Evolutionary conservation across 2,329 filamentous ascomycete species (phyloP), one percentile per base, ranked within the genome.

Genomic region (Aspergillus felis): DNA sequence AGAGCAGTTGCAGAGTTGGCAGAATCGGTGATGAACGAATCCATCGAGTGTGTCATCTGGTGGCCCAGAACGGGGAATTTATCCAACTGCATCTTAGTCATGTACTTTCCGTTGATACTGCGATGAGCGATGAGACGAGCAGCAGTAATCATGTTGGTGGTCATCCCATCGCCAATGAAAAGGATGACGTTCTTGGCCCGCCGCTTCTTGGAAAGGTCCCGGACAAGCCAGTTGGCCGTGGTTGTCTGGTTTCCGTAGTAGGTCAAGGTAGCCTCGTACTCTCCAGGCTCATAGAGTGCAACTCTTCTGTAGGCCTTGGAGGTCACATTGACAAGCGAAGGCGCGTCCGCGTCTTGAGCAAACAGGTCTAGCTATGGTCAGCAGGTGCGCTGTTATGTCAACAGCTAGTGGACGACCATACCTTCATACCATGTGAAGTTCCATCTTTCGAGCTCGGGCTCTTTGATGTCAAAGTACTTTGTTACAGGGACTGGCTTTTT

Each of bases 21-120:
- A 59, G 87, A 91, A 73, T 94, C 90, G 41, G 90, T 94, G 70
- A 94, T 93, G 80, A 90, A 93, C 51, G 81, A 86, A 76, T 93
- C 90, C 69, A 94, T 85, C 1, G 89, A 92, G 75, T 93, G 90
- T 10, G 90, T 92, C 87, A 94, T 93, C 76, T 93, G 90, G 73
- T 95, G 91, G 22, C 91, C 91, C 10, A 93, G 71, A n/a, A 92
- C 84, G 2, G 91, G 90, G 76, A 94, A 94, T 69, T 91, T 82
- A 77, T 95, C 91, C 79, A 95, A 81, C 68, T 85, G 82, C 82
- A 95, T 83, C 56, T 81, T 82, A 57, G 83, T 85, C 78, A 91
- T 87, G 74, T 93, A 95, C 73, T 89, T 90, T 65, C 91, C 91
- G 69, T 95, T 94, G 80, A 93, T 82, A 64, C 83, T 87, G 79